These are phyloP conservation scores for Acanthamoeba healyi DNA, from an alignment of 208 protist species.

Conservation along the genomic window DNA sequence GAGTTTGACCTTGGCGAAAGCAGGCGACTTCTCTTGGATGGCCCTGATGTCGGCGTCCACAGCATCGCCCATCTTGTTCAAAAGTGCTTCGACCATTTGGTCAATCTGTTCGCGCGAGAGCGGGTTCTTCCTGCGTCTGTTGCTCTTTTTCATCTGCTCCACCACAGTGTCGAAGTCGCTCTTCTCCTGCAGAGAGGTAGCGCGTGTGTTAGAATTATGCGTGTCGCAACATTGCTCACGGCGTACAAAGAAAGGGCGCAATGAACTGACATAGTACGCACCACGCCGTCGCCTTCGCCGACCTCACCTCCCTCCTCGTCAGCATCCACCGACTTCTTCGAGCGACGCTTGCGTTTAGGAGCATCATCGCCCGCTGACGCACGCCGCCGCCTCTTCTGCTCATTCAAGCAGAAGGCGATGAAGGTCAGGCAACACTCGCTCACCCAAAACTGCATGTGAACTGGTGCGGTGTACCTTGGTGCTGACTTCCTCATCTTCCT, in stretches of 20 bases:
- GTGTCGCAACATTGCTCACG: too few relatives aligned
- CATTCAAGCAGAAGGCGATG: neutral
- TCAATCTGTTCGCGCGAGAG: neutral
- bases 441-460: neutral
- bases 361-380: neutral
- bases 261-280: neutral
- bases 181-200: neutral
- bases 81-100: constrained; percentile 15
- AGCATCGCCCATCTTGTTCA: constrained; percentile 66
- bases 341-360: constrained; percentile 5
- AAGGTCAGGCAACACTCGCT: neutral
- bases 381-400: neutral
- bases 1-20: constrained; percentile 54
- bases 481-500: neutral
- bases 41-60: constrained; percentile 15
- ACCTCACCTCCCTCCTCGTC: constrained; percentile 44
- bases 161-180: constrained; percentile 40
- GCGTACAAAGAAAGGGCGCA: neutral
- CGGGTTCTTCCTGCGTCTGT: neutral
- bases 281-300: neutral
- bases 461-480: neutral
- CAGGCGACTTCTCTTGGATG: neutral
- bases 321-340: neutral
- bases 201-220: too few relatives aligned
- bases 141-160: constrained; percentile 72